A percentile compares a stretch with the other conserved stretches of the same genome.
Conservation (phyloP, 2,329 filamentous ascomycete genomes). For the Pyrenochaeta sp. region DNA sequence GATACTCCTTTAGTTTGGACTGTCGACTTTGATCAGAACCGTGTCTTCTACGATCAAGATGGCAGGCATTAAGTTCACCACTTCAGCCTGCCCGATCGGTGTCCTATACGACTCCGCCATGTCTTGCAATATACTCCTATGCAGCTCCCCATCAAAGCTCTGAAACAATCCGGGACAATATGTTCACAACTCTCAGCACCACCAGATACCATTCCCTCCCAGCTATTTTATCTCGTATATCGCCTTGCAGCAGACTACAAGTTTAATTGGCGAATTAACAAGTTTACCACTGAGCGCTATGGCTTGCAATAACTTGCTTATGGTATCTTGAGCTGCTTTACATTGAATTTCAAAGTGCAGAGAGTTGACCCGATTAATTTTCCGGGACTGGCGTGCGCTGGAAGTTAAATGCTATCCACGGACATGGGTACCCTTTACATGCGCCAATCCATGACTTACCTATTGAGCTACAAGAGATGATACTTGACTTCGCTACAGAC, state of each 20-base stretch:
- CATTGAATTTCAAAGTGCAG: conserved; percentile 3
- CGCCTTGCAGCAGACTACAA: conserved; percentile 12
- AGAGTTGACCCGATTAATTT: too few species aligned
- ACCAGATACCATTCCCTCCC: conserved; percentile 2
- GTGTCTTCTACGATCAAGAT: conserved; percentile 11
- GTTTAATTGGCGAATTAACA: conserved; percentile 1
- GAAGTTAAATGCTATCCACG: conserved; percentile 13
- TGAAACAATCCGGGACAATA: not conserved
- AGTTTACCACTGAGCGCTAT: not conserved
- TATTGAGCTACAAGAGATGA: conserved; percentile 13
- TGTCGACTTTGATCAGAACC: conserved; percentile 11
- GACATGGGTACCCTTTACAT: conserved; percentile 3
- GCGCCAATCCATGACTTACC: conserved; percentile 7
- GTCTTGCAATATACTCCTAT: conserved; percentile 4
- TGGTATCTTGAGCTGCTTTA: conserved; percentile 10
- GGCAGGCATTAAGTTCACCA: conserved; percentile 4
- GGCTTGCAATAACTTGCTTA: conserved; percentile 7
- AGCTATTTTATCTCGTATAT: conserved; percentile 12
- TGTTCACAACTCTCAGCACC: not conserved
- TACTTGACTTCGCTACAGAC: conserved; percentile 4
- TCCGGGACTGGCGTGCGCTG: conserved; percentile 4
- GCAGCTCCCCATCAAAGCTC: not conserved
- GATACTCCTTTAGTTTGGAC: conserved; percentile 8
- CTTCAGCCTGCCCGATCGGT: not conserved
- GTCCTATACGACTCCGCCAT: not conserved